Conservation (phyloP, 768 basidiomycete species). For the Phylloporus rhodoxanthus region DNA sequence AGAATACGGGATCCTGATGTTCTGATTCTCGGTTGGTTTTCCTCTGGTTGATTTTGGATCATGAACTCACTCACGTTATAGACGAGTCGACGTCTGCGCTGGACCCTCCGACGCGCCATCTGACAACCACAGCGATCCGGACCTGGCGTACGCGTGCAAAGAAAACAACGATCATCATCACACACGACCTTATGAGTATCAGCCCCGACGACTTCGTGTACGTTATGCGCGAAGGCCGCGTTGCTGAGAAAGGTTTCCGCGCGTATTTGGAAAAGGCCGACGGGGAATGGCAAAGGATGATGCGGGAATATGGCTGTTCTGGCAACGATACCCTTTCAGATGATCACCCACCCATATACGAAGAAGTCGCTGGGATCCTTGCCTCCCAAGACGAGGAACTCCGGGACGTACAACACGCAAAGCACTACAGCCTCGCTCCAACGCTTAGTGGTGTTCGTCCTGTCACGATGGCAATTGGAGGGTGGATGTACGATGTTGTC, state of each 20-base stretch:
- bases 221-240: slow-evolving; percentile 72
- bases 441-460: slow-evolving; percentile 40
- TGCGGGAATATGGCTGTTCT: slow-evolving; percentile 54
- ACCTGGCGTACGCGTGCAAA: slow-evolving; percentile 55
- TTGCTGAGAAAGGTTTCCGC: slow-evolving; percentile 87
- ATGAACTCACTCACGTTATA: slow-evolving; percentile 23
- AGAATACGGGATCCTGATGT: slow-evolving; percentile 80
- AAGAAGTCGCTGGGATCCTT: slow-evolving; percentile 42
- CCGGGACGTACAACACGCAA: slow-evolving; percentile 17
- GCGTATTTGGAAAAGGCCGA: slow-evolving; percentile 58
- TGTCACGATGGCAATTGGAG: slow-evolving; percentile 48
- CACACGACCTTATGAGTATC: slow-evolving; percentile 90
- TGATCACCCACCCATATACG: slow-evolving; percentile 25
- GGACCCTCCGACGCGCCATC: slow-evolving; percentile 79
- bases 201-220: slow-evolving; percentile 78
- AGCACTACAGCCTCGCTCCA: slow-evolving; percentile 39
- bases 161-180: slow-evolving; percentile 61
- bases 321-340: slow-evolving; percentile 35
- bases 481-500: slow-evolving; percentile 83
- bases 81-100: slow-evolving; percentile 81
- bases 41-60: not conserved
- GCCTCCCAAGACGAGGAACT: slow-evolving; percentile 43
- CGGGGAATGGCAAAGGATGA: slow-evolving; percentile 73
- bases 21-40: slow-evolving; percentile 76
- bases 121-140: slow-evolving; percentile 72